phyloP scores from a whole-genome alignment of 768 basidiomycete species.

The Collybia nuda region DNA sequence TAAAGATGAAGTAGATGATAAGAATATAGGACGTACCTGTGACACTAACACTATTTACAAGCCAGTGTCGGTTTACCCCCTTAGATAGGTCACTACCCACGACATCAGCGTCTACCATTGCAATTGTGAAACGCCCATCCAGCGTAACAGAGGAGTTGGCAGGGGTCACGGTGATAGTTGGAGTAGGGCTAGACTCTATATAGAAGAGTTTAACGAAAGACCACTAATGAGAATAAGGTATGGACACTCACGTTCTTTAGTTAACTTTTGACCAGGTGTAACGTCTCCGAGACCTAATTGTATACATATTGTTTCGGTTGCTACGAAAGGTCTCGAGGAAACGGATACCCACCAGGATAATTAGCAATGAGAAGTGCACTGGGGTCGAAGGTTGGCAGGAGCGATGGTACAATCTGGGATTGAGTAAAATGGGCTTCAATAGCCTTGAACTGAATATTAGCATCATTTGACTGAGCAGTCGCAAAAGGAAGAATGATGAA shows the following conservation, averaged over 20 bases:
- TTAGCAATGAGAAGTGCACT: conserved; percentile 52
- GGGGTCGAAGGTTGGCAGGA: conserved; percentile 62
- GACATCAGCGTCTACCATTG: conserved; percentile 74
- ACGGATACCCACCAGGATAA: conserved; percentile 35
- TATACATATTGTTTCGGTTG: background rate
- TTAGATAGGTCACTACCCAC: conserved; percentile 58
- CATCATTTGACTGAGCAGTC: conserved; percentile 44
- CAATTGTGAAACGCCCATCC: conserved; percentile 57
- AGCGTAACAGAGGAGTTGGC: conserved; percentile 46
- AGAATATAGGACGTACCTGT: conserved; percentile 27
- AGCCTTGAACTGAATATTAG: conserved; percentile 47
- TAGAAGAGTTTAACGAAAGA: conserved; percentile 1
- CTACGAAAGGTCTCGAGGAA: background rate
- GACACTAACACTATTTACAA: conserved; percentile 64
- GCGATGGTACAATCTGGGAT: conserved; percentile 59
- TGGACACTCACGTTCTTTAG: conserved; percentile 50
- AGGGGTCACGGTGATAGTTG: conserved; percentile 51
- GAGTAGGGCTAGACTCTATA: conserved; percentile 56
- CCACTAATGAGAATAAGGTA: background rate
- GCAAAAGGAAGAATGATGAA: conserved; percentile 41
- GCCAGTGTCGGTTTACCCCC: conserved; percentile 79
- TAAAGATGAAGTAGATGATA: background rate
- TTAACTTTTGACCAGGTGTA: conserved; percentile 57
- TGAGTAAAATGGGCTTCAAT: conserved; percentile 70
- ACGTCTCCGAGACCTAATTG: conserved; percentile 48